Percentiles rank a stretch among this genome's conserved stretches.
Conservation (phyloP, 1,139 yeast genomes). For the Candida pseudoviswanathii region DNA sequence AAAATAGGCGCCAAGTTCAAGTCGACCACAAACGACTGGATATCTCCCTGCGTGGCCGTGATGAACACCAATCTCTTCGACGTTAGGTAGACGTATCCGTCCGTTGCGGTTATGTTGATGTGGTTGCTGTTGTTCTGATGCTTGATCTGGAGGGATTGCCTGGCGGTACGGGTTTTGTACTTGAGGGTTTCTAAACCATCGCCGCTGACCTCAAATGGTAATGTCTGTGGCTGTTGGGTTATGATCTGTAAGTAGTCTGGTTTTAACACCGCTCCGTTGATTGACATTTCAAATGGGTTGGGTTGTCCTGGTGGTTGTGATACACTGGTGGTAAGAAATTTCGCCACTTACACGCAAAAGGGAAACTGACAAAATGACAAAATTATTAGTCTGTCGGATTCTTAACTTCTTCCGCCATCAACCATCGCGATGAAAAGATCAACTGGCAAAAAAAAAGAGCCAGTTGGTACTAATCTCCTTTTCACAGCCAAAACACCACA, state of each 20-base stretch:
- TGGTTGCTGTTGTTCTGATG: slow-evolving; percentile 14
- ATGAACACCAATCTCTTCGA: slow-evolving; percentile 37
- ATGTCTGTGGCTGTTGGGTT: slow-evolving; percentile 15
- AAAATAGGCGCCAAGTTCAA: slow-evolving; percentile 23
- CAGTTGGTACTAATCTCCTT: not conserved
- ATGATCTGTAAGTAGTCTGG: slow-evolving; percentile 22
- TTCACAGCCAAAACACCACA: not conserved
- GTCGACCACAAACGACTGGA: slow-evolving; percentile 37
- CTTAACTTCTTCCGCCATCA: not conserved
- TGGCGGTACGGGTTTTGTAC: slow-evolving; percentile 23
- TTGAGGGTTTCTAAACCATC: slow-evolving; percentile 22
- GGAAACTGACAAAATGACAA: not conserved
- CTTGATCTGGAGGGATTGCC: slow-evolving; percentile 26
- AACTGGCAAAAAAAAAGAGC: not conserved
- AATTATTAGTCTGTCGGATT: not conserved
- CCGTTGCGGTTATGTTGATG: slow-evolving; percentile 30
- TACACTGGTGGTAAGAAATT: no score
- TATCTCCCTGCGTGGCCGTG: slow-evolving; percentile 43
- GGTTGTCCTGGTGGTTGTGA: not conserved
- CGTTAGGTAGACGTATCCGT: slow-evolving; percentile 42
- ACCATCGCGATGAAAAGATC: not conserved
- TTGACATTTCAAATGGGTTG: slow-evolving; percentile 26
- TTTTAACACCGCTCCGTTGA: slow-evolving; percentile 31
- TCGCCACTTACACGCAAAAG: not conserved
- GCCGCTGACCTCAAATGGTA: slow-evolving; percentile 26